These are phyloP conservation scores for Thraustotheca clavata DNA, from an alignment of 352 stramenopile species.

Conservation along the genomic window DNA sequence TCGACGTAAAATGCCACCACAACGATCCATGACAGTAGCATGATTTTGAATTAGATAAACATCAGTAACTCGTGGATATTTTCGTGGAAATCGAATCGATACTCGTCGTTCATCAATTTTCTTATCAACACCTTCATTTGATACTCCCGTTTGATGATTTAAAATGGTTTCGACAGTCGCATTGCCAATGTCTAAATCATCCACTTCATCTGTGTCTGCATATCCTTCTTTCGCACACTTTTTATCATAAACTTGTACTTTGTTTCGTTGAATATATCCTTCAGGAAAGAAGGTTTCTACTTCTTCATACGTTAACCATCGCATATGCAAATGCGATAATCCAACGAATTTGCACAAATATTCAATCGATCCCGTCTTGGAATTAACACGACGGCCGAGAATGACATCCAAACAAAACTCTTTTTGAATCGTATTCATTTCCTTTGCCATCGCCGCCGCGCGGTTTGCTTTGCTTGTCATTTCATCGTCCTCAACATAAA, in stretches of 20 bases:
- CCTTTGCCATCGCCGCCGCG: constrained; percentile 7
- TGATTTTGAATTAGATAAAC: constrained; percentile 74
- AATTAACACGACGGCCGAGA: constrained; percentile 72
- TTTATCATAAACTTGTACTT: constrained; percentile 76
- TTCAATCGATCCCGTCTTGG: constrained; percentile 54
- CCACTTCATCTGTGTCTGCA: constrained; percentile 76
- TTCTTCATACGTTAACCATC: constrained; percentile 83
- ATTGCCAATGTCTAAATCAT: constrained; percentile 82
- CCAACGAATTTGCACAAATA: constrained; percentile 85
- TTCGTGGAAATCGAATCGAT: constrained; percentile 37
- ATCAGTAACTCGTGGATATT: constrained; percentile 70
- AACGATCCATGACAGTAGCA: constrained; percentile 55
- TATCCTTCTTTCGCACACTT: constrained; percentile 76
- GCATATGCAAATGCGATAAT: constrained; percentile 81
- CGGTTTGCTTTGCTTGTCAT: neutral
- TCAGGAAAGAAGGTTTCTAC: constrained; percentile 76
- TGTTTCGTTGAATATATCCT: constrained; percentile 79
- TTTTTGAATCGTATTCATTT: constrained; percentile 23
- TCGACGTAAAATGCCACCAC: constrained; percentile 71
- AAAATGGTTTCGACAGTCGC: constrained; percentile 84
- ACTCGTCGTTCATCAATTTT: constrained; percentile 65
- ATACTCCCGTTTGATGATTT: constrained; percentile 46
- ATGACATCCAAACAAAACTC: constrained; percentile 55
- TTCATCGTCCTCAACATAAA: constrained; percentile 9
- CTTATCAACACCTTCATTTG: constrained; percentile 41